Evolutionary conservation across 2,329 filamentous ascomycete genomes (phyloP).

Genomic region (Calonectria hawksworthii): DNA sequence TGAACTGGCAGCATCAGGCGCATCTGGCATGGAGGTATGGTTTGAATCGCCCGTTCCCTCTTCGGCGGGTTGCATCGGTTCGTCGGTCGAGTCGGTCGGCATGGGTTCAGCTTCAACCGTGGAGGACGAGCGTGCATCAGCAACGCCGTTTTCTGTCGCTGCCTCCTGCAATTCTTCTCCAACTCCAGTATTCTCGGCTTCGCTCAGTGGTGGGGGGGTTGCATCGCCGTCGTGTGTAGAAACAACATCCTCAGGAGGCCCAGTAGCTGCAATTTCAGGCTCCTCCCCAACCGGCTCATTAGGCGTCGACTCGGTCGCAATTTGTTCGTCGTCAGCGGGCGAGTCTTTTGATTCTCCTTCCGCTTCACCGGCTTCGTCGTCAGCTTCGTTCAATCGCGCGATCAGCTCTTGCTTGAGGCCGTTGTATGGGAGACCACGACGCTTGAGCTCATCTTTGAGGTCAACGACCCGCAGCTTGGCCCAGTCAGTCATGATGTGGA

Average conservation of each 20-base stretch:
- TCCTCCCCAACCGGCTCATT: conserved; percentile 33
- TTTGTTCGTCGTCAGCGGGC: conserved; percentile 27
- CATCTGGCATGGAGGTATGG: conserved; percentile 27
- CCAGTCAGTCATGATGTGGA: conserved; percentile 64
- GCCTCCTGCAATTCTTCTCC: conserved; percentile 21
- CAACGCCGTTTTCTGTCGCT: conserved; percentile 23
- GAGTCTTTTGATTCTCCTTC: conserved; percentile 30
- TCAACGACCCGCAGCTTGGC: conserved; percentile 79
- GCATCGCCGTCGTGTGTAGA: conserved; percentile 5
- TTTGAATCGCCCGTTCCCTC: conserved; percentile 20
- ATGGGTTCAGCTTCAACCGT: conserved; percentile 28
- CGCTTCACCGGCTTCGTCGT: conserved; percentile 24
- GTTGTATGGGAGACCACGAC: conserved; percentile 75
- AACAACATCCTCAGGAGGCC: conserved; percentile 15
- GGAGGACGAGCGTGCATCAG: conserved; percentile 13
- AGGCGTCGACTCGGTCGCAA: conserved; percentile 22
- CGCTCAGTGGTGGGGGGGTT: neutral
- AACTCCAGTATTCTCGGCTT: conserved; percentile 13
- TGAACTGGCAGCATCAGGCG: conserved; percentile 24
- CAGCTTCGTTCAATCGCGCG: conserved; percentile 65
- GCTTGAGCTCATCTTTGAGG: conserved; percentile 81
- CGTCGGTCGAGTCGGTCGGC: conserved; percentile 3
- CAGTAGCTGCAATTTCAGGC: conserved; percentile 17
- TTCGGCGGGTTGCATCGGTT: conserved; percentile 18
- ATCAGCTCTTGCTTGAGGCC: conserved; percentile 82